Evolutionary conservation across 2,329 filamentous ascomycete species (phyloP), one percentile per base, ranked within the genome.

Genomic region (Arthrobotrys conoides): DNA sequence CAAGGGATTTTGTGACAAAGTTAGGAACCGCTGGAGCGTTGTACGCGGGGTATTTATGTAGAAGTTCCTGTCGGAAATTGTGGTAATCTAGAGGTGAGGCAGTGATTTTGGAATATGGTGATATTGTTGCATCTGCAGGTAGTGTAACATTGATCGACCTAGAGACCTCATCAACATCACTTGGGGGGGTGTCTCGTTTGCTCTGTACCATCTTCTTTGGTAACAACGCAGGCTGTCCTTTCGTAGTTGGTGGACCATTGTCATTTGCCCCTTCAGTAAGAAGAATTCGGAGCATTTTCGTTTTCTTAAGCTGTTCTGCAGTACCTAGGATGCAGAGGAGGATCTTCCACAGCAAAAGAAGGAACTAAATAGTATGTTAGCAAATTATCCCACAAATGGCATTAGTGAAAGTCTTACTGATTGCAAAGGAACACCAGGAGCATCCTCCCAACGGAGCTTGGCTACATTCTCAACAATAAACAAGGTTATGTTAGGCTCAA

Each of bases 81-180:
- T 99, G 95, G 83, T 99, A 99, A 83, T 99, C 96, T 10, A 99
- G 86, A 3, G 96, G 96, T 0, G 95, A 97, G 3, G 96, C 95
- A 0, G 93, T 97, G 78, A 99, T 95, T 53, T 92, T 91, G 64
- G 90, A 89, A 81, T 90, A 90, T 76, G 88, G 88, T 44, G 89
- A 88, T 24, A 88, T 83, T 0, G 83, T 86, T 30, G 88, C 86
- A 5, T 82, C 73, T 44, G 83, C 82, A 12, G 84, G 83, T 3
- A 84, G 82, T 80, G 93, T 90, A 66, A 88, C 88, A 36, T 94
- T 90, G 1, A 89, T 90, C 79, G 87, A 87, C 22, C 14, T 41
- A 12, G 36, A 2, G 10, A 12, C 8, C 10, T 61, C 57, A 84
- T 97, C 98, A 38, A 93, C 88, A 72, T 89, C 87, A 33, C 91